Evolutionary conservation across 2,329 filamentous ascomycete species (phyloP), one percentile per base, ranked within the genome.

Genomic region (Kalmusia sp.): DNA sequence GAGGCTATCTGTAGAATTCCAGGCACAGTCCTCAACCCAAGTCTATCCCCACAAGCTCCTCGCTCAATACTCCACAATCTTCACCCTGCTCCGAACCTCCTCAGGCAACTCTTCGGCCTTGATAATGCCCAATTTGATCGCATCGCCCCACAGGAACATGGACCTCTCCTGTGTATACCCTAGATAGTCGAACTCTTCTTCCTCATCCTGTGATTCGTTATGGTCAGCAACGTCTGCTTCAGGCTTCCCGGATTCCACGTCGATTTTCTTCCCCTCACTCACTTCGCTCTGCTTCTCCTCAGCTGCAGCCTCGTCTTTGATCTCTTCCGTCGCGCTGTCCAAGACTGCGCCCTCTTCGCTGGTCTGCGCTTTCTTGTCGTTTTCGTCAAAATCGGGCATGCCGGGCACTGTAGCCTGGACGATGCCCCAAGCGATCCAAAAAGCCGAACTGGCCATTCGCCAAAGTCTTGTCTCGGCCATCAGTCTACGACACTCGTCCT

Each of bases 391-490:
- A 14, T 77, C 76, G 15, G 88, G 85, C 70, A 93, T 80, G 0
- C 87, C 91, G 0, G 91, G 87, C 1, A 96, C 82, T 71, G 95
- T 93, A 41, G 95, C 93, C 76, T 99, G 95, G 46, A 99, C 90
- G 57, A 98, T 91, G 21, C 95, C 95, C 95, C 95, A 99, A 1
- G 92, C 91, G 21, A 96, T 86, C 95, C 95, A 99, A 76, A 90
- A 86, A 2, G 91, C 92, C 30, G 89, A 92, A 76, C 95, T 96
- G 33, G 92, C 91, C 0, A 91, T 80, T 3, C 95, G 86, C 95
- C 95, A 99, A 39, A 96, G 80, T 14, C 87, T 82, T 2, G 91
- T 87, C 76, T 98, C 92, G 34, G 88, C 84, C 68, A 95, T 79
- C 24, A 99, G 80, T 46, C 86, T 83, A 43, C 85, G 80, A 5